A percentile compares a stretch with the other conserved stretches of the same genome.
phyloP scores from a whole-genome alignment of 2,329 filamentous ascomycete genomes.

The Penicillium glabrum region DNA sequence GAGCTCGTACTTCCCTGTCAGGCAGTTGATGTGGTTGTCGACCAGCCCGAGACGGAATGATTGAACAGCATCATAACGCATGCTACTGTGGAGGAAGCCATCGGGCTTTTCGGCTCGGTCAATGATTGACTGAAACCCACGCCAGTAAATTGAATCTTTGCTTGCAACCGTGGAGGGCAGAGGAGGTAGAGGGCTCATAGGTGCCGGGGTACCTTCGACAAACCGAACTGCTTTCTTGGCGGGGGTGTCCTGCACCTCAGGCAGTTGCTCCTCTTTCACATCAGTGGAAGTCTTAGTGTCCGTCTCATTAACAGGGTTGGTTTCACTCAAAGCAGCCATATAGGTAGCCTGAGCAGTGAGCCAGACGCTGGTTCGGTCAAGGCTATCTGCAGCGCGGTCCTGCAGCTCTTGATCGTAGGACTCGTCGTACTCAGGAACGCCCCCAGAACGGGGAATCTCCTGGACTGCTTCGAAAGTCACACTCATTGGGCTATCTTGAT shows the following conservation, averaged over 20 bases:
- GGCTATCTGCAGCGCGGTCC: constrained; percentile 67
- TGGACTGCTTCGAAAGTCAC: constrained; percentile 27
- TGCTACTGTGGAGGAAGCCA: constrained; percentile 78
- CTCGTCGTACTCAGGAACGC: constrained; percentile 64
- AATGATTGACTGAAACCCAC: constrained; percentile 76
- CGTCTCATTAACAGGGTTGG: constrained; percentile 53
- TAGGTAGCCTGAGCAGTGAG: constrained; percentile 78
- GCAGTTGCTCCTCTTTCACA: constrained; percentile 17
- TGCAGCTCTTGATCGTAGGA: constrained; percentile 73
- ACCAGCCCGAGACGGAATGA: constrained; percentile 74
- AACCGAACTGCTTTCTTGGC: constrained; percentile 34
- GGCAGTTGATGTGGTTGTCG: constrained; percentile 72
- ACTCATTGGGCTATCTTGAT: constrained; percentile 29
- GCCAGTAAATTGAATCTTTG: constrained; percentile 81
- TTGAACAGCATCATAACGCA: constrained; percentile 86
- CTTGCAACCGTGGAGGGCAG: constrained; percentile 39
- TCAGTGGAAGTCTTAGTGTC: constrained; percentile 21
- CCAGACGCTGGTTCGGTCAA: constrained; percentile 86
- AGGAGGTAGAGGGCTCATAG: constrained; percentile 39
- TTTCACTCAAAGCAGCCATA: constrained; percentile 63
- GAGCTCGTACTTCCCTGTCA: constrained; percentile 82
- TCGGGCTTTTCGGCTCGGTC: constrained; percentile 68
- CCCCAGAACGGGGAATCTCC: constrained; percentile 63
- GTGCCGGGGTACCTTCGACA: constrained; percentile 35
- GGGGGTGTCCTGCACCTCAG: constrained; percentile 19